A percentile compares a stretch with the other conserved stretches of the same genome.
Conservation (phyloP, 257 asterid genomes). For the Fraxinus anomala region DNA sequence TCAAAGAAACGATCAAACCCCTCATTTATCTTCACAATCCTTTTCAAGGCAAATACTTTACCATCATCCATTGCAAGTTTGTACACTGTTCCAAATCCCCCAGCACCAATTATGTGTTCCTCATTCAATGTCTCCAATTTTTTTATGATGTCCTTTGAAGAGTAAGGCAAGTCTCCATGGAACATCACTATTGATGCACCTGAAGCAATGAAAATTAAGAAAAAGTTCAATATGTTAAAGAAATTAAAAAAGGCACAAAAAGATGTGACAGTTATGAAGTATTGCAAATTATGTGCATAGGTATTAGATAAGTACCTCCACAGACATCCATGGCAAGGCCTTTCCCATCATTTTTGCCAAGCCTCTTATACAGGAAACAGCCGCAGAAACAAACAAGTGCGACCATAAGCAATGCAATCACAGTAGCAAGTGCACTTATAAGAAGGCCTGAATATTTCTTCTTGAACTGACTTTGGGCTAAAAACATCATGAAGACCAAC, state of each 20-base stretch:
- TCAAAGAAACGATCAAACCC: constrained; percentile 86
- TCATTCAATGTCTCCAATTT: constrained; percentile 78
- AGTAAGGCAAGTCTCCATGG: constrained; percentile 93
- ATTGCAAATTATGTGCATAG: constrained; percentile 23
- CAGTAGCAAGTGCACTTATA: constrained; percentile 88
- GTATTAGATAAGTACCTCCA: constrained; percentile 65
- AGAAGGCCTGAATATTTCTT: constrained; percentile 80
- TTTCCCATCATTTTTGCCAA: constrained; percentile 68
- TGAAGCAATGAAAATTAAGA: constrained; percentile 38
- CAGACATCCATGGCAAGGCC: constrained; percentile 78
- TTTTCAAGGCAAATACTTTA: constrained; percentile 77
- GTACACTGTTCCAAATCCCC: constrained; percentile 95
- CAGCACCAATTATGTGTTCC: constrained; percentile 84
- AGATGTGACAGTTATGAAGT: neutral
- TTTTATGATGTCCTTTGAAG: constrained; percentile 84
- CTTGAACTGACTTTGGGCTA: constrained; percentile 60
- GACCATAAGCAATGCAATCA: constrained; percentile 86
- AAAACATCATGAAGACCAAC: constrained; percentile 31
- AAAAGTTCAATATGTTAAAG: neutral
- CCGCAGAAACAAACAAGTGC: constrained; percentile 99
- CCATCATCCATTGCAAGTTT: constrained; percentile 95
- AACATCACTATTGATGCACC: constrained; percentile 95
- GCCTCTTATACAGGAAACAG: constrained; percentile 81
- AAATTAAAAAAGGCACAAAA: constrained; percentile 20
- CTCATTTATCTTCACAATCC: constrained; percentile 76